A percentile compares a stretch with the other conserved stretches of the same genome.
These are phyloP conservation scores for Dipteronia dyeriana DNA, from an alignment of 345 rosid genomes.

Conservation along the genomic window DNA sequence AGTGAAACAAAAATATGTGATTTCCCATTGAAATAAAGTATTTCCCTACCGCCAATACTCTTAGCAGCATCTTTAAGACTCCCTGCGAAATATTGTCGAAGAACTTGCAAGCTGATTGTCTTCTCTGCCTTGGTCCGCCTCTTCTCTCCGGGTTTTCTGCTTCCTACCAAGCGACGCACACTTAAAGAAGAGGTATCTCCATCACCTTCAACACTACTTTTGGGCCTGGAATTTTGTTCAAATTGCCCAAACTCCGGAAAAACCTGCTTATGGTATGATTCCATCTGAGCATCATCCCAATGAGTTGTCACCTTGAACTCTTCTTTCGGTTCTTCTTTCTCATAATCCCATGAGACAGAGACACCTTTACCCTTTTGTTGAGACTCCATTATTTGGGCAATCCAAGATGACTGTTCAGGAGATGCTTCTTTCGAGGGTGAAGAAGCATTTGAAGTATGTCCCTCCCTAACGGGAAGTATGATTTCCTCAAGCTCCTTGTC, in stretches of 20 bases:
- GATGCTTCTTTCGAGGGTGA: slow-evolving; percentile 44
- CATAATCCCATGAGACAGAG: slow-evolving; percentile 60
- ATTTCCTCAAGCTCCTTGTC: slow-evolving; percentile 58
- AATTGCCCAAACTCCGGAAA: slow-evolving; percentile 41
- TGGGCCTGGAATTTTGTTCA: slow-evolving; percentile 36
- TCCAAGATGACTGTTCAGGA: slow-evolving; percentile 57
- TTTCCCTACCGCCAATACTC: slow-evolving; percentile 81
- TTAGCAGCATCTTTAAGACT: slow-evolving; percentile 98
- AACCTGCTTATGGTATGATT: slow-evolving; percentile 31
- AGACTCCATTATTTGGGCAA: slow-evolving; percentile 53
- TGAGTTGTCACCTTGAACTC: slow-evolving; percentile 52
- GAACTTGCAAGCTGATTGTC: slow-evolving; percentile 82
- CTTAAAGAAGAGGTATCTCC: slow-evolving; percentile 35
- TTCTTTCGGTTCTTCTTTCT: slow-evolving; percentile 60
- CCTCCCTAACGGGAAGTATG: slow-evolving; percentile 36
- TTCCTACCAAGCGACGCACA: slow-evolving; percentile 33
- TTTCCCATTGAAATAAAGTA: slow-evolving; percentile 21
- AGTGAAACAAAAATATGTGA: slow-evolving; percentile 10
- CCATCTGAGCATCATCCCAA: slow-evolving; percentile 42
- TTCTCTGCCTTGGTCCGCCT: slow-evolving; percentile 78
- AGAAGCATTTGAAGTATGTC: slow-evolving; percentile 35
- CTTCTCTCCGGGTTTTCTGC: slow-evolving; percentile 57
- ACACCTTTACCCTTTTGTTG: slow-evolving; percentile 65
- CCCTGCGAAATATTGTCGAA: slow-evolving; percentile 85
- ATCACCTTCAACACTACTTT: slow-evolving; percentile 32